Conservation (phyloP, 176 grass and related monocot species). For the Oryza officinalis region DNA sequence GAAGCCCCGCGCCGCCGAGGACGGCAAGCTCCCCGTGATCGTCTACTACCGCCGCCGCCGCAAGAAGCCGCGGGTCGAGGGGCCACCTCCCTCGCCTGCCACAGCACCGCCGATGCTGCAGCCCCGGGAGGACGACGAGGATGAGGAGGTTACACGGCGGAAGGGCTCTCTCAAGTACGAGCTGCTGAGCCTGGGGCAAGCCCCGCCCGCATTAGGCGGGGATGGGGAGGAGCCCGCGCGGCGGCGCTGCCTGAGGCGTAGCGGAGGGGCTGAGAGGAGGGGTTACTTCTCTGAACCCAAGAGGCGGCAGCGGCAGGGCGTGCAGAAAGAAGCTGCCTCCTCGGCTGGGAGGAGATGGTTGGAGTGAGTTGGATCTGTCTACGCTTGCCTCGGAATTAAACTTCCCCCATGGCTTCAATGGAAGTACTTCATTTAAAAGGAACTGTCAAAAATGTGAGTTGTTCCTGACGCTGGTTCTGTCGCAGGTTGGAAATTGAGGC, state of each 20-base stretch:
- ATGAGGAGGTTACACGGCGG: conserved; percentile 29
- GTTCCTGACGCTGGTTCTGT: conserved; percentile 34
- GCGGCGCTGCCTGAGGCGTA: conserved; percentile 26
- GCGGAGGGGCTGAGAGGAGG: conserved; percentile 20
- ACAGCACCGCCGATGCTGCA: conserved; percentile 6
- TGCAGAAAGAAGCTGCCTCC: conserved; percentile 44
- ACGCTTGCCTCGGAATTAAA: background rate
- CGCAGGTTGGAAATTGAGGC: conserved; percentile 70
- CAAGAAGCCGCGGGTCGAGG: conserved; percentile 48
- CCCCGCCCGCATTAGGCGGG: conserved; percentile 36
- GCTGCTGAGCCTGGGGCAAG: conserved; percentile 42
- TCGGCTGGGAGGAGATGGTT: conserved; percentile 68
- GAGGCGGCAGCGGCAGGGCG: conserved; percentile 28
- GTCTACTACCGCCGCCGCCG: conserved; percentile 51
- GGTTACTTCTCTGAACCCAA: conserved; percentile 16
- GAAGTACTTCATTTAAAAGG: background rate
- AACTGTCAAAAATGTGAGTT: background rate
- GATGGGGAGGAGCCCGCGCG: conserved; percentile 6
- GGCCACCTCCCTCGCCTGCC: background rate
- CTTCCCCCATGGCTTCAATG: conserved; percentile 4
- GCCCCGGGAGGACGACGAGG: conserved; percentile 8
- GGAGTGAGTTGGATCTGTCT: conserved; percentile 72
- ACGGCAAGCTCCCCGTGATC: conserved; percentile 22
- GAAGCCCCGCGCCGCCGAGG: conserved; percentile 33
- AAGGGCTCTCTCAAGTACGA: conserved; percentile 51